Evolutionary conservation across 768 basidiomycete species (phyloP), one percentile per base, ranked within the genome.

Genomic region (Porphyrellus cyaneotinctus): DNA sequence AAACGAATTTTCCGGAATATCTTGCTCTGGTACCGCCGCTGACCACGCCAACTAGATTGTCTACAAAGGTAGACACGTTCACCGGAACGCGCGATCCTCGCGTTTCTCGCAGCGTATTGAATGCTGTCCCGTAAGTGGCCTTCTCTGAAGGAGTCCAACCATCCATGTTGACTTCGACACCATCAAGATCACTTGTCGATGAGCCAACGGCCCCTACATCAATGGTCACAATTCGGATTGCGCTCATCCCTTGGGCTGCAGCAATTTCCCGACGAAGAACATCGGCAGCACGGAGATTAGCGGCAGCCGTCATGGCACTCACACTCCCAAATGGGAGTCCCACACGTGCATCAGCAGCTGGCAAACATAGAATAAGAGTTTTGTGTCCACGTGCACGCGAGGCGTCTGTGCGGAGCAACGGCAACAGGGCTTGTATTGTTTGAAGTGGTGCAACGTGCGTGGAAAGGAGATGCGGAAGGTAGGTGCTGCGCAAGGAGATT

Each of bases 361-460:
- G 88, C 10, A 91, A 70, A 63, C 89, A 91, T 32, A 91, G 71
- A 38, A 92, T 74, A 56, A 92, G 83, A 13, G 81, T 68, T 41
- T 59, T 66, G 54, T 51, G 59, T 24, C 56, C 64, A 77, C 74
- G 66, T 74, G 76, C 11, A 72, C 74, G 42, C 77, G 79, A 42
- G 75, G 85, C 78, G n/a, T 80, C 79, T 15, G 82, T 76, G 52
- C 90, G 87, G 41, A 93, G 74, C 28, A 91, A 75, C 3, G 91
- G 90, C 31, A 93, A 74, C 24, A 91, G 75, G 2, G 84, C 78
- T 58, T 92, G 90, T 37, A 92, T 77, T 49, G 85, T 78, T 59
- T 87, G 84, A 38, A 92, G 77, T 12, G 91, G 91, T 2, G 81
- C 82, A 59, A 91, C 74, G 58, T 92, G 89, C 1, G 88, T 85